Evolutionary conservation across 2,329 filamentous ascomycete species (phyloP).

Genomic region (Zymoseptoria ardabiliae): DNA sequence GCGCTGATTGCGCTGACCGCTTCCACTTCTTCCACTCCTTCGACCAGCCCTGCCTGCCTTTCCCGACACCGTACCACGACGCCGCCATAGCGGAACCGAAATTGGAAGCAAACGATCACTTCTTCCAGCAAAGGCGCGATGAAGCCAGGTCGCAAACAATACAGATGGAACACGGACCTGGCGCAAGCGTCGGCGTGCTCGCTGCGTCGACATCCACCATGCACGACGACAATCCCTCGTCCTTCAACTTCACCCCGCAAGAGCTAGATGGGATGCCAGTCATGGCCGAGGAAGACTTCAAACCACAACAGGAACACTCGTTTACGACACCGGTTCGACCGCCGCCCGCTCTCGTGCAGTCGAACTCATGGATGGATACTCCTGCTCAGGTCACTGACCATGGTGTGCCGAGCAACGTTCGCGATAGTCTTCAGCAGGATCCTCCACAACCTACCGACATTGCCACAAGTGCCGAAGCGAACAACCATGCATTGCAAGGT

Average conservation of each 20-base stretch:
- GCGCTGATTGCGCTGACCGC: too few species aligned
- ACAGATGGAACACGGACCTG: conserved; percentile 1
- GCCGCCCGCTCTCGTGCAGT: background rate
- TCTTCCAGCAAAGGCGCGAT: background rate
- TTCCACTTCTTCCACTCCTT: background rate
- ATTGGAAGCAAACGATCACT: background rate
- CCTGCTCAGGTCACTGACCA: conserved; percentile 13
- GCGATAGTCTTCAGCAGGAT: conserved; percentile 6
- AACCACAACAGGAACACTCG: background rate
- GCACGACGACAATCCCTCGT: background rate
- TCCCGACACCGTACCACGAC: background rate
- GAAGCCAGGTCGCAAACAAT: background rate
- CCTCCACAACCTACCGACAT: background rate
- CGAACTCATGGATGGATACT: conserved; percentile 6
- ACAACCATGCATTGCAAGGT: background rate
- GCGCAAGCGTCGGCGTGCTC: background rate
- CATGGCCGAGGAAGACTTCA: background rate
- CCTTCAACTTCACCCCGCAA: background rate
- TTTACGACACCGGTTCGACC: background rate
- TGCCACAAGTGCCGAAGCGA: background rate
- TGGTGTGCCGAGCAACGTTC: conserved; percentile 15
- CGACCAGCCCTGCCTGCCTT: background rate
- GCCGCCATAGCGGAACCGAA: background rate
- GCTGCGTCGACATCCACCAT: conserved; percentile 1
- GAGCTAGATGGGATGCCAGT: background rate